Percentiles rank a stretch among this genome's conserved stretches.
Conservation (phyloP, 1,139 yeast species). For the Fermentozyma sake region DNA sequence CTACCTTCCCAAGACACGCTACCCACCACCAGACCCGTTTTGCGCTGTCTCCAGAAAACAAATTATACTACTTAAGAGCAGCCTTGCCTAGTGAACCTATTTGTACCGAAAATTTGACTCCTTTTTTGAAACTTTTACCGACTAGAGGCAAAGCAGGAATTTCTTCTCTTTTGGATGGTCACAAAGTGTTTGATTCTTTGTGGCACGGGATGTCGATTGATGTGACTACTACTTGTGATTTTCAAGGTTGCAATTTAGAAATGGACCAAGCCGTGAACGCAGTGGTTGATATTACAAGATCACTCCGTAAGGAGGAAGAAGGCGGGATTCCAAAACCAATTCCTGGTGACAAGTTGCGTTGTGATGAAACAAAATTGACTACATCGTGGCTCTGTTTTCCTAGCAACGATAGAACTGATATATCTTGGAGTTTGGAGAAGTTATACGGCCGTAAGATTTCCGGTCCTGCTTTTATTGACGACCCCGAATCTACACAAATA, state of each 20-base stretch:
- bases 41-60: slow-evolving; percentile 22
- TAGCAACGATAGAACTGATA: slow-evolving; percentile 47
- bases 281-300: slow-evolving; percentile 68
- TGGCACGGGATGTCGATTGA: slow-evolving; percentile 96
- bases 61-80: slow-evolving; percentile 65
- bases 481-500: slow-evolving; percentile 32
- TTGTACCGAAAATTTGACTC: slow-evolving; percentile 96
- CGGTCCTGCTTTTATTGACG: slow-evolving; percentile 57
- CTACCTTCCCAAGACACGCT: slow-evolving; percentile 60
- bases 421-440: slow-evolving; percentile 54
- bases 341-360: slow-evolving; percentile 61
- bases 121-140: slow-evolving; percentile 84
- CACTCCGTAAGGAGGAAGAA: slow-evolving; percentile 51
- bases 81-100: slow-evolving; percentile 94
- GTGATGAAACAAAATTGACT: slow-evolving; percentile 59
- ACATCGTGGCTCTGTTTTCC: slow-evolving; percentile 80
- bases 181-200: slow-evolving; percentile 84
- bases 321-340: slow-evolving; percentile 81
- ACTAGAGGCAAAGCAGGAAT: slow-evolving; percentile 92
- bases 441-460: slow-evolving; percentile 64
- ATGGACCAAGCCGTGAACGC: slow-evolving; percentile 72
- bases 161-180: slow-evolving; percentile 87
- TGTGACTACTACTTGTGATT: slow-evolving; percentile 52
- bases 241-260: slow-evolving; percentile 42
- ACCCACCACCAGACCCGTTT: slow-evolving; percentile 9